Evolutionary conservation across 345 rosid genomes (phyloP).

Genomic region (Gossypium herbaceum): DNA sequence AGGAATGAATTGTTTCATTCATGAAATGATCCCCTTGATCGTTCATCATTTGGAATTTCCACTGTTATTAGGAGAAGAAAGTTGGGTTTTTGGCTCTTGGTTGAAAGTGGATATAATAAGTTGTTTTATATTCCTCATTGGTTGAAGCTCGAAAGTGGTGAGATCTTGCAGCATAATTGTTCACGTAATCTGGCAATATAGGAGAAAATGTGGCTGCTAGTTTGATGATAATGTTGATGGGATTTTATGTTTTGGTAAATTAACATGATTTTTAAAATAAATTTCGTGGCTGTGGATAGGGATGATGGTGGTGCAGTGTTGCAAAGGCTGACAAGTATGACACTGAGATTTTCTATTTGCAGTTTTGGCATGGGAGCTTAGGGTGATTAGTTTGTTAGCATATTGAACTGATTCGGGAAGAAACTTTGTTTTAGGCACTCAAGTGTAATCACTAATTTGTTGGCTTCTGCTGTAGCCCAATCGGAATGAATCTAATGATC

Average conservation of each 20-base stretch:
- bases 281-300: not conserved
- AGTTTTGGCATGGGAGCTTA: conserved; percentile 11
- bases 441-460: not conserved
- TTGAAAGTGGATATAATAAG: not conserved
- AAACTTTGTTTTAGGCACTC: not conserved
- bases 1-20: not conserved
- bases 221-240: not conserved
- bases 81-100: not conserved
- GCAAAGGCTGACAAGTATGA: not conserved
- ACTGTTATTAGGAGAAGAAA: not conserved
- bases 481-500: conserved; percentile 8
- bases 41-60: not conserved
- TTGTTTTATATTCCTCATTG: conserved; percentile 1
- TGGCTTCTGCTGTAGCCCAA: not conserved
- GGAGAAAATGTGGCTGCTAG: not conserved
- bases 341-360: not conserved
- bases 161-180: not conserved
- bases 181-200: not conserved
- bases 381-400: not conserved
- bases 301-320: not conserved
- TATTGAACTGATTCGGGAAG: not conserved
- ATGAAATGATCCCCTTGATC: not conserved
- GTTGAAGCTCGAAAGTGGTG: not conserved
- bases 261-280: not conserved
- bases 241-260: not conserved